These are phyloP conservation scores for Aspergillus tubingensis DNA, from an alignment of 2,329 filamentous ascomycete genomes.

Conservation along the genomic window DNA sequence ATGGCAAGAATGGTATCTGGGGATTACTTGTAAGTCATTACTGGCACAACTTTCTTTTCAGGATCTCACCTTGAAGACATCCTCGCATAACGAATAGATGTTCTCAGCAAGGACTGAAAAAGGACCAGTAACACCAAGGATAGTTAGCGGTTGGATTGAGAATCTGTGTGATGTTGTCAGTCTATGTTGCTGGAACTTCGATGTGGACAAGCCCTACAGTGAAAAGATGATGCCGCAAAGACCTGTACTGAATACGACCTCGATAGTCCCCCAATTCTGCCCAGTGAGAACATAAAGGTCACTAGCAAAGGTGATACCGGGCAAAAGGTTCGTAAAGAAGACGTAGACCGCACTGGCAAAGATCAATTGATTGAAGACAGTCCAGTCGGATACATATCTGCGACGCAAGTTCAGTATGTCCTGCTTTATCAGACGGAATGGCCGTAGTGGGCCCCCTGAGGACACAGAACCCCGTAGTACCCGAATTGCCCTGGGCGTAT, in stretches of 20 bases:
- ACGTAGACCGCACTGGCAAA: constrained; percentile 66
- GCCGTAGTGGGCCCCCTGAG: constrained; percentile 49
- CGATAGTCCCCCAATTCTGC: constrained; percentile 65
- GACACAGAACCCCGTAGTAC: constrained; percentile 34
- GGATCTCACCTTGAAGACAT: constrained; percentile 54
- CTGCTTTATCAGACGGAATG: constrained; percentile 56
- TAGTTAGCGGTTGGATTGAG: constrained; percentile 65
- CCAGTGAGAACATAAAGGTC: constrained; percentile 65
- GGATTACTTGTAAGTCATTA: not conserved
- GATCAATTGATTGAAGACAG: constrained; percentile 63
- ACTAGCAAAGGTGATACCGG: constrained; percentile 67
- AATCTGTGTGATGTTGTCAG: constrained; percentile 37
- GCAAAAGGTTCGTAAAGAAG: constrained; percentile 68
- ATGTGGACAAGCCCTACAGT: constrained; percentile 40
- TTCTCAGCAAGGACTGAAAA: constrained; percentile 69
- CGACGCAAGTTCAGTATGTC: constrained; percentile 51
- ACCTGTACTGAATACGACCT: constrained; percentile 67
- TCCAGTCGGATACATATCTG: constrained; percentile 58
- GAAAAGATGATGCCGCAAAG: constrained; percentile 65
- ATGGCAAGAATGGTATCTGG: constrained; percentile 58
- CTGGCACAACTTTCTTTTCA: not conserved
- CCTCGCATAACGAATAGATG: constrained; percentile 60
- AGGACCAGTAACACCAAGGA: constrained; percentile 66
- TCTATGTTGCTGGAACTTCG: not conserved
- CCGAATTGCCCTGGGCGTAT: constrained; percentile 36